These are phyloP conservation scores for Sarocladium oryzae DNA, from an alignment of 2,329 filamentous ascomycete species.

Conservation along the genomic window DNA sequence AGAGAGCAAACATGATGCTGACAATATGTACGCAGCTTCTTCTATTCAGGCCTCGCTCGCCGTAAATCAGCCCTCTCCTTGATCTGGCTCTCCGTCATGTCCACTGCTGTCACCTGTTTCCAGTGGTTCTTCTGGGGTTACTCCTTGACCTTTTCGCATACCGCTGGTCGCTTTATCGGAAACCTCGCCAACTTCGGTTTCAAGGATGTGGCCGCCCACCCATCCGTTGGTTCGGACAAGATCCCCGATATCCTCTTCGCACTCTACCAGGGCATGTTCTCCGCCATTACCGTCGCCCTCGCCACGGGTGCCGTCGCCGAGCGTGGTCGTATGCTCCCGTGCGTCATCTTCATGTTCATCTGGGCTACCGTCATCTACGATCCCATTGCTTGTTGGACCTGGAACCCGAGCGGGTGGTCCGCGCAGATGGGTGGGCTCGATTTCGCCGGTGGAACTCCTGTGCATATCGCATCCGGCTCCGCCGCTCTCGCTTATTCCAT, in stretches of 20 bases:
- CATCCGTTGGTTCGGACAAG: conserved; percentile 65
- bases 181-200: conserved; percentile 76
- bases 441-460: conserved; percentile 84
- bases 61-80: conserved; percentile 84
- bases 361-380: conserved; percentile 90
- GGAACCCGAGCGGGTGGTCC: conserved; percentile 79
- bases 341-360: conserved; percentile 86
- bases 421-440: conserved; percentile 75
- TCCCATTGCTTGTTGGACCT: conserved; percentile 91
- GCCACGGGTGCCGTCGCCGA: conserved; percentile 82
- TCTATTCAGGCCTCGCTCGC: conserved; percentile 85
- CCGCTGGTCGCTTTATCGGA: conserved; percentile 69
- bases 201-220: conserved; percentile 64
- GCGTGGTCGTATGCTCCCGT: conserved; percentile 80
- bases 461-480: conserved; percentile 78
- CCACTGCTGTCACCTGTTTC: conserved; percentile 74
- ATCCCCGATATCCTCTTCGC: conserved; percentile 82
- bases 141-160: conserved; percentile 74
- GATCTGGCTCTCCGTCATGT: conserved; percentile 88
- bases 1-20: too few relatives aligned
- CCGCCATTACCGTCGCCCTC: conserved; percentile 77
- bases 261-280: conserved; percentile 85
- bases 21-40: conserved; percentile 50
- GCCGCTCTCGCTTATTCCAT: conserved; percentile 85
- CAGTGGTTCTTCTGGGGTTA: conserved; percentile 97